Base-by-base conservation (phyloP, 176 grass and related monocot genomes). In the Ensete glaucum region DNA sequence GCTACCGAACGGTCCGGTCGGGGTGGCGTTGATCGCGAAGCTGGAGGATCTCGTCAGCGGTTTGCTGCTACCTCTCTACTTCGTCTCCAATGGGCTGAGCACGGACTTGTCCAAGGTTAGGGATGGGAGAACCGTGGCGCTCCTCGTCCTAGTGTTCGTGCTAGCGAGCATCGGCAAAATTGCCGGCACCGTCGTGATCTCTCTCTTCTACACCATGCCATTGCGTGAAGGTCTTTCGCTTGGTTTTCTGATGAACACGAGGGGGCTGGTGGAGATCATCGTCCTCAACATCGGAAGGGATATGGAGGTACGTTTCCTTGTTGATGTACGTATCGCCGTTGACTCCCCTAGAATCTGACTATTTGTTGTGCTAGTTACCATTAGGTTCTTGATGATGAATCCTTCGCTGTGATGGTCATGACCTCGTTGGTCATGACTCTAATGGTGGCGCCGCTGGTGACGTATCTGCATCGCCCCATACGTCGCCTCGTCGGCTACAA, bases 181-280 rank as follows among this genome's bases (percentile, higher is more conserved):
- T 71, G 78, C 85, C 50, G 88, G 85, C 17, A 90, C 88, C 77
- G 77, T 90, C 71, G 56, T 95, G 75, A 80, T 88, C 60, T 83
- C 88, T 2, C 71, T 81, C 26, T 60, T 88, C 12, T 90, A 90
- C 80, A 78, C 52, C 52, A 90, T 87, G 70, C 88, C 88, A 16
- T 88, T 86, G 54, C 76, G 85, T 1, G 88, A 95, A 53, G 91
- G 85, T n/a, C 48, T 95, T 13, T 73, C 88, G 1, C 91, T 95
- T 11, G 88, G 88, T 1, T 90, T 95, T 74, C 78, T 95, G 14
- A 95, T 90, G 91, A 90, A 90, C 85, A 95, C 85, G 12, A 85
- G 88, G 9, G 91, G 91, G 0, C 83, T 90, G 53, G 52, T 95
- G 1, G 88, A 90, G 20, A 83, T 95, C 83, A 86, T 95, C 77